Base-by-base conservation (phyloP, 2,329 filamentous ascomycete species). In the Ascochyta koolunga region DNA sequence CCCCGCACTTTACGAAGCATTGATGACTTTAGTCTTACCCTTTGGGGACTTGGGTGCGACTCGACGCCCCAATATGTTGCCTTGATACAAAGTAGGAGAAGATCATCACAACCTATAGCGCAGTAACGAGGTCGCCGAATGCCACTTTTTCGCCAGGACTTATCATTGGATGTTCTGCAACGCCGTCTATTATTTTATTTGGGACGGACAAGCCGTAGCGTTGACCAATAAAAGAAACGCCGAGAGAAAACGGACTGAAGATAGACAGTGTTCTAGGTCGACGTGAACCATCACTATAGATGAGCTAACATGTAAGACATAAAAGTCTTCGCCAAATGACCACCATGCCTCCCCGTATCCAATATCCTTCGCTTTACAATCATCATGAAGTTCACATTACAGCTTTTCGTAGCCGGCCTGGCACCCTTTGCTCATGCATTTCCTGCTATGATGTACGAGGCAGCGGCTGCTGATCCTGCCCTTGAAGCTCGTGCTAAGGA, bases 361-460 rank as follows among this genome's bases (percentile, higher is more conserved):
- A n/a, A 3, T 13, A 22, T 6, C 22, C 27, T 11, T 19, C 18
- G 9, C 16, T 16, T 36, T 5, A 52, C 36, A 15, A 18, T 16
- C 48, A 62, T 19, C 8, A 65, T 67, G 64, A 57, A 51, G 42
- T 54, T 62, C 21, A 53, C 51, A 50, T 51, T 50, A 36, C 43
- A 50, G 18, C n/a, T 62, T 9, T 35, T 59, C 11, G 19, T 66
- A 8, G 41, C 56, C 27, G 38, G 50, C 19, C 45, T 54, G 43
- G 53, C 46, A 25, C 58, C 61, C 2, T 24, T 66, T 2, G 49
- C 50, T 18, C 59, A 44, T 48, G 64, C 64, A 13, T 67, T 65
- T 25, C 64, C 64, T 24, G 56, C 62, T 3, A 60, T 60, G 22
- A 65, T 67, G 25, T 45, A 62, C 10, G 62, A 66, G 24, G 64